Base-by-base conservation (phyloP, 1,284 basidiomycete species). In the Apiotrichum sp. region DNA sequence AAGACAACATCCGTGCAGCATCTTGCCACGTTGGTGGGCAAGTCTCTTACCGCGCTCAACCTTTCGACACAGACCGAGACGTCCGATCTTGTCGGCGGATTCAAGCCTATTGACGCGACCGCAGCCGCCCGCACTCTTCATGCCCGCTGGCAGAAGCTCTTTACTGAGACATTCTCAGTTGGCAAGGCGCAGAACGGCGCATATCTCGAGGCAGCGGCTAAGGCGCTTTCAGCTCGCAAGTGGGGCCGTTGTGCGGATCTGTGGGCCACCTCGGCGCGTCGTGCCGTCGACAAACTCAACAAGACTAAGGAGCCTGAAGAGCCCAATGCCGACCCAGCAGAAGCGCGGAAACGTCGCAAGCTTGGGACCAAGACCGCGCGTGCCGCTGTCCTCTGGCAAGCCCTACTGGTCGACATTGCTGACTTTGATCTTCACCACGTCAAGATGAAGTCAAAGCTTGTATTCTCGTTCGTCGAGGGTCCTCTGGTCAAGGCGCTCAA, bases 51-150 rank as follows among this genome's bases (percentile, higher is more conserved):
- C 43, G 91, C 91, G 0, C 82, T 98, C 62, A 99, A 99, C 70
- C 75, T 98, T 68, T 96, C 92, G 2, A 93, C 96, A 68, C 96
- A 99, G 77, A 97, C 93, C 1, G 96, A 98, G 73, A 88, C 91
- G 3, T 86, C 89, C 3, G 96, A 99, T 74, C 78, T 98, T 14
- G 79, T 99, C 3, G 96, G 96, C 33, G 93, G 95, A 0, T 95
- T 96, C 78, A 93, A 93, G 71, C 96, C 96, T 9, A 81, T 98
- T 2, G 93, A 98, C 72, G 84, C 88, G 2, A 82, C 86, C 43
- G 77, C 92, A 0, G 85, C 90, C 2, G 93, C 87, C 0, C 82
- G 83, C 4, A 81, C 80, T 43, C 74, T 98, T 42, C 86, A 95
- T 62, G 81, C 84, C 55, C 79, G 79, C 34, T 99, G 95, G 79